Evolutionary conservation across 2,329 filamentous ascomycete species (phyloP).

Genomic region (Beauveria pseudobassiana): DNA sequence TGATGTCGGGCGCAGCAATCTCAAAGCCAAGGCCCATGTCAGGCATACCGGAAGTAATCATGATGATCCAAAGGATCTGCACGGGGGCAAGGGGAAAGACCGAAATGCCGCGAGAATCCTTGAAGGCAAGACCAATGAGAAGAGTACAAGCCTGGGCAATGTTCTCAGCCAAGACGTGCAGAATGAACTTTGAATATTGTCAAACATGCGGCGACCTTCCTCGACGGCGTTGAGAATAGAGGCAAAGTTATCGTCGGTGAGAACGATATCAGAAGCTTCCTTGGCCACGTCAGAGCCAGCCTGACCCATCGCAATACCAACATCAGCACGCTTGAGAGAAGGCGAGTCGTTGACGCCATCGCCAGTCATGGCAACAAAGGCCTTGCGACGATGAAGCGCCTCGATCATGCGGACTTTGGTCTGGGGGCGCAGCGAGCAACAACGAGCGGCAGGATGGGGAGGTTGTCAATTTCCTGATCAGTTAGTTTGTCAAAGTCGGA

Average conservation of each 20-base stretch:
- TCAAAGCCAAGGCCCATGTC: conserved; percentile 72
- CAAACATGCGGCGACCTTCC: conserved; percentile 63
- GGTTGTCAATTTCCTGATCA: conserved; percentile 53
- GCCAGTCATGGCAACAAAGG: conserved; percentile 60
- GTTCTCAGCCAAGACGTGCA: conserved; percentile 60
- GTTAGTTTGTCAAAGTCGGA: conserved; percentile 60
- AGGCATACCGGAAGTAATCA: conserved; percentile 66
- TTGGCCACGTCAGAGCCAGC: conserved; percentile 65
- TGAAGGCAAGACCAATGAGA: conserved; percentile 63
- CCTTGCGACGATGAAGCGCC: conserved; percentile 54
- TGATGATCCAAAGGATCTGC: conserved; percentile 74
- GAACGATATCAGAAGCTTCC: conserved; percentile 58
- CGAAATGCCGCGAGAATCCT: conserved; percentile 53
- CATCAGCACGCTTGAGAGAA: conserved; percentile 56
- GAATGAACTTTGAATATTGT: conserved; percentile 66
- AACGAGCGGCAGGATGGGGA: conserved; percentile 55
- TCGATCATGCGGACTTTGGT: conserved; percentile 68
- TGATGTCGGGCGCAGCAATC: conserved; percentile 59
- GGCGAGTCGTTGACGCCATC: conserved; percentile 63
- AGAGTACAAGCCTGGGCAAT: conserved; percentile 62
- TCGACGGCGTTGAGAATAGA: conserved; percentile 65
- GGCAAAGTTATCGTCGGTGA: conserved; percentile 67
- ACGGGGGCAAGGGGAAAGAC: conserved; percentile 66
- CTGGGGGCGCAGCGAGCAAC: conserved; percentile 57
- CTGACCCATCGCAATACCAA: conserved; percentile 62